Evolutionary conservation across 139 green algal genomes (phyloP).

Genomic region (Volvox reticuliferus): DNA sequence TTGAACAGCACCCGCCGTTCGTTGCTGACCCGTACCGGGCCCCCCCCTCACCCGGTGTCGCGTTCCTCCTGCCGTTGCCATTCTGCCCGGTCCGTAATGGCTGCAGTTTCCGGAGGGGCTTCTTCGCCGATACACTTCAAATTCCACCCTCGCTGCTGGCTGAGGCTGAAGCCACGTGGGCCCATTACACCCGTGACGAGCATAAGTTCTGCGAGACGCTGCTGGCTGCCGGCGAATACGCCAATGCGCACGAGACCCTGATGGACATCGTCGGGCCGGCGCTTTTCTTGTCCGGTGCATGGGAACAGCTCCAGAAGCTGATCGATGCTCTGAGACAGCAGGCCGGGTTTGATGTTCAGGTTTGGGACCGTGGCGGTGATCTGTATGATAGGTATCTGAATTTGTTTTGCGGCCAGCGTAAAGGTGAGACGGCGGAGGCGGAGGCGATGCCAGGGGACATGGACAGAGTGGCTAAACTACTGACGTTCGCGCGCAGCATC

Average conservation of each 20-base stretch:
- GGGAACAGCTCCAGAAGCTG: not conserved
- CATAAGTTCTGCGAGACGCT: slow-evolving; percentile 39
- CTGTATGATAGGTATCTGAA: slow-evolving; percentile 38
- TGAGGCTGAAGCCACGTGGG: slow-evolving; percentile 59
- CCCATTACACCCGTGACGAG: slow-evolving; percentile 58
- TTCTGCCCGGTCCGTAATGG: not conserved
- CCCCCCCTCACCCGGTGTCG: no score
- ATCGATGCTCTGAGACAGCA: not conserved
- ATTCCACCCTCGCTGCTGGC: slow-evolving; percentile 66
- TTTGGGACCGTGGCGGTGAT: slow-evolving; percentile 18
- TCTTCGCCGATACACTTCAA: slow-evolving; percentile 65
- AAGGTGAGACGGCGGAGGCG: not conserved
- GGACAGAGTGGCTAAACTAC: not conserved
- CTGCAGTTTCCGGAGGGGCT: slow-evolving; percentile 40
- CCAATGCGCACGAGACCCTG: slow-evolving; percentile 60
- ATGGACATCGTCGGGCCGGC: not conserved
- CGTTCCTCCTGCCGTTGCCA: not conserved
- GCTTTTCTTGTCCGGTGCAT: slow-evolving; percentile 36
- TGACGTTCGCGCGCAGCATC: slow-evolving; percentile 10
- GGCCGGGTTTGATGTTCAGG: slow-evolving; percentile 1
- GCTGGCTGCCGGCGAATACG: slow-evolving; percentile 56
- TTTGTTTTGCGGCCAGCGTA: slow-evolving; percentile 35
- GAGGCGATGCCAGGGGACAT: not conserved
- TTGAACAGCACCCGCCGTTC: no score
- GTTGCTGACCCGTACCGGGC: no score